Evolutionary conservation across 164 flowering plant genomes (phyloP), one percentile per base, ranked within the genome.

Genomic region (Vitis rotundifolia): DNA sequence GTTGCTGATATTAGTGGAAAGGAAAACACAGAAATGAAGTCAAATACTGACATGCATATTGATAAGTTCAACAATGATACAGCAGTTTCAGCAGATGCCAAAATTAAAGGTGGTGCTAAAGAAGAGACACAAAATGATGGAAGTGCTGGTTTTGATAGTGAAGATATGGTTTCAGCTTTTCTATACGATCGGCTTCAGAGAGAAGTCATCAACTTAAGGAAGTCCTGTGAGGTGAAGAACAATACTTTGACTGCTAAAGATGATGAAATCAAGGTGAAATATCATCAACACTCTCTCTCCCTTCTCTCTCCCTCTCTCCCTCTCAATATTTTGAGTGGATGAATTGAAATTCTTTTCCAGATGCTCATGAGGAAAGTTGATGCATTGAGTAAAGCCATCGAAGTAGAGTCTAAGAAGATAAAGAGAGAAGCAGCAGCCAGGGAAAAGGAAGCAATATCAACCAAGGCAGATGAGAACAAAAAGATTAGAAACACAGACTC

Each of bases 151-250:
- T 29, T 58, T 60, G 81, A 73, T 12, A 37, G 50, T 50, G 88
- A 82, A 66, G 98, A 92, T 72, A 56, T 80, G 56, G 90, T 95
- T 48, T 95, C 98, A 2, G 99, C 98, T 9, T 89, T 87, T 76
- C 75, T 95, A 67, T 95, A 95, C 73, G 97, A 95, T 66, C 81
- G 83, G 75, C 83, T 92, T 71, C 98, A 92, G 67, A 92, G 79
- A 65, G 97, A 95, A 78, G 96, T 95, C 19, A 72, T 92, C 66
- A 79, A 57, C 69, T 71, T 92, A 57, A 84, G 92, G 79, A 92
- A 85, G 85, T 29, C 15, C 10, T 85, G 86, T 65, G 91, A 86
- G 76, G 79, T 72, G 65, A 91, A 88, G 82, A 92, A 92, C 9
- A 76, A 70, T 49, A 70, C 47, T 66, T 79, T 90, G 80, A 71